phyloP scores from a whole-genome alignment of 306 rosid species.

The Prunus fruticosa region DNA sequence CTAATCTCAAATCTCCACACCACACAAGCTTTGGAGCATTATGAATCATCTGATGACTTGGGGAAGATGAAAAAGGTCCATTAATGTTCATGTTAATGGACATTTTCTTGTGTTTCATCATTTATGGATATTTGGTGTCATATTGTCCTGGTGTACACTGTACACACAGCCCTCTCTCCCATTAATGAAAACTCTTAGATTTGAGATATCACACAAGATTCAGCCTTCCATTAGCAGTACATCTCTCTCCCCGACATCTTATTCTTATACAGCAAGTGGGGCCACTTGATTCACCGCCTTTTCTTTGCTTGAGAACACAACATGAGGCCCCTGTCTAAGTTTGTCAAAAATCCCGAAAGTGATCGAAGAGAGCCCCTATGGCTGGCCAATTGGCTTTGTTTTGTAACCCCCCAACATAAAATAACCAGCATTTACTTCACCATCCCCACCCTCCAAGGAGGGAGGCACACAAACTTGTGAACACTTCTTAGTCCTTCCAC shows the following conservation, averaged over 20 bases:
- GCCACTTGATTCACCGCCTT: constrained; percentile 20
- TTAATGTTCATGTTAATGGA: not conserved
- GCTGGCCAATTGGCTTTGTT: not conserved
- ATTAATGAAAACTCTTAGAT: not conserved
- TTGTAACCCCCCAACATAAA: not conserved
- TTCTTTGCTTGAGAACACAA: constrained; percentile 15
- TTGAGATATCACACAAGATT: constrained; percentile 24
- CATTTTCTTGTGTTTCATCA: not conserved
- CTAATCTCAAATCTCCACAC: not conserved
- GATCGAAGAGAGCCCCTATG: not conserved
- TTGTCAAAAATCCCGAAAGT: constrained; percentile 19
- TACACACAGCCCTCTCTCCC: not conserved
- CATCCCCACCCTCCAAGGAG: not conserved
- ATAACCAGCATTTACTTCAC: not conserved
- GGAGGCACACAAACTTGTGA: not conserved
- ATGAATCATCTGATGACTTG: not conserved
- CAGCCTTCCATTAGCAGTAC: constrained; percentile 15
- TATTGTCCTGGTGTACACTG: not conserved
- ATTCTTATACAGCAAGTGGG: constrained; percentile 19
- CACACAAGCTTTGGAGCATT: not conserved
- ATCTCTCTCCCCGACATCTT: constrained; percentile 21
- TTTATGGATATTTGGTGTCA: not conserved
- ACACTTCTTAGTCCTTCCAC: too few species aligned
- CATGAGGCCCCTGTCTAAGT: constrained; percentile 16
- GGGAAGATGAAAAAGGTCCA: not conserved